These are phyloP conservation scores for Teunomyces cretensis DNA, from an alignment of 805 yeast genomes.

Conservation along the genomic window DNA sequence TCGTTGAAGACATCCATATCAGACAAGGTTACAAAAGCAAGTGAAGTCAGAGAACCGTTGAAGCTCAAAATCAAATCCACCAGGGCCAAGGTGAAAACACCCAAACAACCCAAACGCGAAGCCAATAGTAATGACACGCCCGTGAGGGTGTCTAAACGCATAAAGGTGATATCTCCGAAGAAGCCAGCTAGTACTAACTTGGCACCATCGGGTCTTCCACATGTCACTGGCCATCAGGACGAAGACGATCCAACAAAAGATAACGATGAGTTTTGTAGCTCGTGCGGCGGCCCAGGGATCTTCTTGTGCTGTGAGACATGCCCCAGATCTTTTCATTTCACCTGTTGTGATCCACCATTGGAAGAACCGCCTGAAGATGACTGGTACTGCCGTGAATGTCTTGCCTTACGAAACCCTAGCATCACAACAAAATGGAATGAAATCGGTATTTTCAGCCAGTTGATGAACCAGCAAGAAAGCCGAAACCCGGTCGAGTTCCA, in stretches of 20 bases:
- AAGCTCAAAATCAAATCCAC: constrained; percentile 6
- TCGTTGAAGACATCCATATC: constrained; percentile 15
- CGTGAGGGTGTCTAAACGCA: constrained; percentile 2
- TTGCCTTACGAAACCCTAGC: constrained; percentile 37
- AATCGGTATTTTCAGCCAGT: constrained; percentile 52
- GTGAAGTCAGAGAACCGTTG: constrained; percentile 17
- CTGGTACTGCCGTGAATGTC: constrained; percentile 87
- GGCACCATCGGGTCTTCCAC: constrained; percentile 17
- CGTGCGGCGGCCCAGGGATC: constrained; percentile 87
- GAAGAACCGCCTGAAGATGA: constrained; percentile 83
- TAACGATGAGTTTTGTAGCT: constrained; percentile 88
- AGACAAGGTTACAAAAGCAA: constrained; percentile 13
- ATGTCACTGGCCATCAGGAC: neutral
- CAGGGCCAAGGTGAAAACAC: neutral
- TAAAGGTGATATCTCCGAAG: constrained; percentile 33
- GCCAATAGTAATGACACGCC: neutral
- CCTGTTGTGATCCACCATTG: constrained; percentile 88
- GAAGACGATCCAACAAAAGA: constrained; percentile 18
- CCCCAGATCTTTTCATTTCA: constrained; percentile 87
- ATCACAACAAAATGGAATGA: constrained; percentile 22
- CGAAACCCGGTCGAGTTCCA: constrained; percentile 40
- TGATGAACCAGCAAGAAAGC: constrained; percentile 68
- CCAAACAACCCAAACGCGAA: neutral
- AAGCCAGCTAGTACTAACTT: constrained; percentile 26
- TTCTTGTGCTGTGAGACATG: constrained; percentile 93